Base-by-base conservation (phyloP, 345 rosid species). In the Hypericum androsaemum region DNA sequence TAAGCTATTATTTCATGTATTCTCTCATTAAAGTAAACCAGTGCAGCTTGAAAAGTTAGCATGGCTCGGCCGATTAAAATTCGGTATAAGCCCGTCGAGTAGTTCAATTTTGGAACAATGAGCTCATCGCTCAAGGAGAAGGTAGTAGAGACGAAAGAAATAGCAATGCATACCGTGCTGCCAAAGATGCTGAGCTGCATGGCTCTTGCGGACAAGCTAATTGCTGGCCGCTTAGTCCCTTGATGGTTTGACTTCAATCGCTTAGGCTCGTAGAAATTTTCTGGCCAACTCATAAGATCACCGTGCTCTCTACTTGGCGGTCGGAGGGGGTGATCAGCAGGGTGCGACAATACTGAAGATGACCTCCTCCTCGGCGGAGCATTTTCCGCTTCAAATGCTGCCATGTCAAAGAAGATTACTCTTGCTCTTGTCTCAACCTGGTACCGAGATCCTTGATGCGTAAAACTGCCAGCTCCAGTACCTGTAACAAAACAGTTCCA, bases 371-470 rank as follows among this genome's bases (percentile, higher is more conserved):
- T 69, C 53, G 37, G 64, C 38, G 78, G 68, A 52, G 60, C 66
- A 8, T 39, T 66, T 10, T 78, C 72, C 15, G 70, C 67, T 74
- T 80, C 88, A 56, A 74, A 72, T 12, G 83, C 72, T 44, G 73
- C 78, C 50, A 66, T 65, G 59, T 83, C 79, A 64, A 92, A 76
- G 44, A 81, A 28, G 39, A 88, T 78, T 15, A 68, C 81, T 69
- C 96, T 88, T 39, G 94, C 86, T 67, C 86, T 83, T 0, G 85
- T 64, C 79, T 83, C 90, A 52, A 74, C 95, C n/a, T 70, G 74
- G 70, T 80, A 83, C 32, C 53, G 37, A 22, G 77, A 65, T 71
- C 73, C 80, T 71, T 78, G 83, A 56, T 68, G 64, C 40, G 81
- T 66, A 60, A 75, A 81, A 73, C 94, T 71, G 43, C 65, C 61